Evolutionary conservation across 2,329 filamentous ascomycete species (phyloP).

Genomic region (Botryosphaeria dothidea): DNA sequence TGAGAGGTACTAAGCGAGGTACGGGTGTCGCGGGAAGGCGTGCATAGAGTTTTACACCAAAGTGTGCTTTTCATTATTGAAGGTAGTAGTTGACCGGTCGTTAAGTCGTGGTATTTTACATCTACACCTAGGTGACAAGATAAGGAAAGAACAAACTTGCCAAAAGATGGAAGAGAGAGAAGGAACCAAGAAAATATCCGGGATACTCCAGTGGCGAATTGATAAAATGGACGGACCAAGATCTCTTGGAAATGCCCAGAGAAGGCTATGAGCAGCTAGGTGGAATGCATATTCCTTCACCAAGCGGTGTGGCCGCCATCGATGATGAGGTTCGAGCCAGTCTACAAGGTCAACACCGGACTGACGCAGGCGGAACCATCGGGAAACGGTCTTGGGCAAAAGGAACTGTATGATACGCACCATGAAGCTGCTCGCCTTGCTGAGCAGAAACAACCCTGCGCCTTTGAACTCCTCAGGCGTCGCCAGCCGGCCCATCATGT

Average conservation of each 20-base stretch:
- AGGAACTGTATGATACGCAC: slow-evolving; percentile 18
- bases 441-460: slow-evolving; percentile 36
- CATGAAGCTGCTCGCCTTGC: slow-evolving; percentile 39
- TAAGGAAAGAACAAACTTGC: too few relatives aligned
- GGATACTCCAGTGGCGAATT: neutral
- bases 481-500: slow-evolving; percentile 65
- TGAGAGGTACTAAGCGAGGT: neutral
- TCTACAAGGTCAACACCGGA: slow-evolving; percentile 22
- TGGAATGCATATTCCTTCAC: slow-evolving; percentile 22
- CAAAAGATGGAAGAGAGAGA: too few relatives aligned
- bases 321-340: slow-evolving; percentile 34
- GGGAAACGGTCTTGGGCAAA: neutral
- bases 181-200: too few relatives aligned
- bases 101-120: neutral
- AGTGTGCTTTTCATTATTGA: neutral
- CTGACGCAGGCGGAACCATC: neutral
- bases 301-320: slow-evolving; percentile 38
- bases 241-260: neutral
- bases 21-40: neutral
- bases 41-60: neutral
- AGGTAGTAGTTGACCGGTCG: neutral
- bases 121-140: too few relatives aligned
- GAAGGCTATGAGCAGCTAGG: neutral
- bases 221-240: neutral
- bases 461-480: slow-evolving; percentile 38